These are phyloP conservation scores for Aspergillus sp. DNA, from an alignment of 2,329 filamentous ascomycete species.

Conservation along the genomic window DNA sequence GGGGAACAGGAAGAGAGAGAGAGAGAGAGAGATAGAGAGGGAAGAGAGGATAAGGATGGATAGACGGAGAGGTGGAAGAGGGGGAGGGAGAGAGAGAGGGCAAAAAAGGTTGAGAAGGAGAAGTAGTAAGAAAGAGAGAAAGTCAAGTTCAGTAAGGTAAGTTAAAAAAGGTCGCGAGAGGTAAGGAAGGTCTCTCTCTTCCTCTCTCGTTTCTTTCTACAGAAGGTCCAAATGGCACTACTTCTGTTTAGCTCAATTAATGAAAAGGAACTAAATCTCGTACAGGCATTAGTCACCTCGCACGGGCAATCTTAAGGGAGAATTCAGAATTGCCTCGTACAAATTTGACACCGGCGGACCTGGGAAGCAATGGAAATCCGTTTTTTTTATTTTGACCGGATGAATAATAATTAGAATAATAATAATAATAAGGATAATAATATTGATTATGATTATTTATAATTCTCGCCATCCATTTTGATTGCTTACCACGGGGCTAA, in stretches of 20 bases:
- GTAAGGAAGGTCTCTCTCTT: not conserved
- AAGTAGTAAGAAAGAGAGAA: not conserved
- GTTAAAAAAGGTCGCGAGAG: not conserved
- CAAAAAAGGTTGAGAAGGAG: not conserved
- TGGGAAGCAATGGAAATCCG: not conserved
- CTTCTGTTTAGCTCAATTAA: not conserved
- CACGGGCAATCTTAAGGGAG: not conserved
- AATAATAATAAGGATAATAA: not conserved
- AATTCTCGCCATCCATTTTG: not conserved
- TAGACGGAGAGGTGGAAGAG: not conserved
- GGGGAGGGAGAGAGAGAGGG: not conserved
- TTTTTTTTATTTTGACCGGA: not conserved
- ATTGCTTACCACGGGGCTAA: constrained; percentile 3
- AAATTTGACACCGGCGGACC: not conserved
- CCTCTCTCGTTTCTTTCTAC: not conserved
- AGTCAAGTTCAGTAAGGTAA: not conserved
- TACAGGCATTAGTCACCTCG: not conserved
- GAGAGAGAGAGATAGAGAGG: not conserved
- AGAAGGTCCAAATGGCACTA: not conserved
- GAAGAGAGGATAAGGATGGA: not conserved
- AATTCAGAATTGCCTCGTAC: not conserved
- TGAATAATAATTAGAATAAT: not conserved
- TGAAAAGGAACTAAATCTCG: not conserved
- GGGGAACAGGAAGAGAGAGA: not conserved
- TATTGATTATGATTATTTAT: not conserved